Conservation (phyloP, 2,329 filamentous ascomycete genomes). For the Hymenoscyphus fraxineus region DNA sequence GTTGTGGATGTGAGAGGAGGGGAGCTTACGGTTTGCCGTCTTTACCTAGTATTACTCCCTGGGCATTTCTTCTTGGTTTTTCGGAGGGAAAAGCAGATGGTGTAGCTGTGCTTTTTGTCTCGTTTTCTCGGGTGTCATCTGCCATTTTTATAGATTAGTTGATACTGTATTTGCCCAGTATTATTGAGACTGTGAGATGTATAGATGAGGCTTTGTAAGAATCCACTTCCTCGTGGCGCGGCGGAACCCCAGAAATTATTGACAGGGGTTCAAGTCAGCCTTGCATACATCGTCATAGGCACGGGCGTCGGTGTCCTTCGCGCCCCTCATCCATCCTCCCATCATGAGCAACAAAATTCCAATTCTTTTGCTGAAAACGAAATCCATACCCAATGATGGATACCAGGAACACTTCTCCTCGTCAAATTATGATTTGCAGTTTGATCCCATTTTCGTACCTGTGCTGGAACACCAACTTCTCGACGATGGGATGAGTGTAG, state of each 20-base stretch:
- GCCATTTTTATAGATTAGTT: conserved; percentile 23
- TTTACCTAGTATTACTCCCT: conserved; percentile 70
- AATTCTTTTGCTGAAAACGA: conserved; percentile 74
- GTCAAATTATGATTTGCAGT: conserved; percentile 42
- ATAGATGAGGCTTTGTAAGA: conserved; percentile 14
- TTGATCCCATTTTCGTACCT: conserved; percentile 68
- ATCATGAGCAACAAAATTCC: conserved; percentile 40
- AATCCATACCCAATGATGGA: conserved; percentile 64
- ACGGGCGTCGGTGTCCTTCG: background rate
- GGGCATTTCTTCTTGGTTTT: conserved; percentile 52
- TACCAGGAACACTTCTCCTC: conserved; percentile 66
- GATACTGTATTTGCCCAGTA: background rate
- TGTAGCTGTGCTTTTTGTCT: conserved; percentile 9
- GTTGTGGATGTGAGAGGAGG: too few relatives aligned
- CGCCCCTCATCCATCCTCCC: conserved; percentile 1
- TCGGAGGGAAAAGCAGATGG: conserved; percentile 16
- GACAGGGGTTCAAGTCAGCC: conserved; percentile 9
- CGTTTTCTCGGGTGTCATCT: conserved; percentile 30
- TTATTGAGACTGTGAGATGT: background rate
- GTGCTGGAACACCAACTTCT: conserved; percentile 70
- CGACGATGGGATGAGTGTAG: conserved; percentile 51
- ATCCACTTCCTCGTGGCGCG: background rate
- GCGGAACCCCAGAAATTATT: conserved; percentile 3
- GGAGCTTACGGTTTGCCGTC: conserved; percentile 77
- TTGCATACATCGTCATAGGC: conserved; percentile 9